Conservation (phyloP, 148 eudicot species). For the Linanthus parryae region DNA sequence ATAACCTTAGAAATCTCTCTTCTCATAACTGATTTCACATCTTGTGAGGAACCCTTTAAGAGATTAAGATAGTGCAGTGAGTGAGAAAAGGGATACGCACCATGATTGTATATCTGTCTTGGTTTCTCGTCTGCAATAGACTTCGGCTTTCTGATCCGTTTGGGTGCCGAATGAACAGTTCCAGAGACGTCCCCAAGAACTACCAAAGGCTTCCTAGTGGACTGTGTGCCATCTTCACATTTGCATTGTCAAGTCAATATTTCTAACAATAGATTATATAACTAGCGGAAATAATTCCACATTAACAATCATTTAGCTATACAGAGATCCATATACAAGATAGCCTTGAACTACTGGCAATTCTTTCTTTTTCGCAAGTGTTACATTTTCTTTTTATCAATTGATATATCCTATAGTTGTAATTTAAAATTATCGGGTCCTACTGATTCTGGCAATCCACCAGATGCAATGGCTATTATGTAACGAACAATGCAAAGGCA, state of each 20-base stretch:
- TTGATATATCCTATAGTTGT: no score
- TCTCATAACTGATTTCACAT: background rate
- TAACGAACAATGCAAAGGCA: no score
- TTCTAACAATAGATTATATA: no score
- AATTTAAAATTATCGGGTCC: no score
- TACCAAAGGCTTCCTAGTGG: constrained; percentile 36
- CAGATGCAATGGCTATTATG: no score
- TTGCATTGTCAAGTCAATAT: no score
- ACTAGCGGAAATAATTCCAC: background rate
- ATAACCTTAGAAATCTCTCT: background rate
- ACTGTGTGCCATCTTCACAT: constrained; percentile 18
- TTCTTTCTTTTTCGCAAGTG: no score
- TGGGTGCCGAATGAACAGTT: constrained; percentile 30
- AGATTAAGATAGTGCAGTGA: background rate
- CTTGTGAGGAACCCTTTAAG: background rate
- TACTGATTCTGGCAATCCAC: no score
- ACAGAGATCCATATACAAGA: no score
- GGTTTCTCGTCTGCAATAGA: constrained; percentile 26
- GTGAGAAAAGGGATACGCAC: constrained; percentile 31
- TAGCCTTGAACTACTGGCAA: no score
- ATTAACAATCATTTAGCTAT: no score
- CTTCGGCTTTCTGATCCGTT: constrained; percentile 12
- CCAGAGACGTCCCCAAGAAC: constrained; percentile 70
- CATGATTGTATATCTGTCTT: constrained; percentile 53
- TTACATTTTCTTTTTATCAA: no score